Percentiles rank a stretch among this genome's conserved stretches.
Conservation (phyloP, 352 stramenopile genomes). For the Phytophthora palmivora region DNA sequence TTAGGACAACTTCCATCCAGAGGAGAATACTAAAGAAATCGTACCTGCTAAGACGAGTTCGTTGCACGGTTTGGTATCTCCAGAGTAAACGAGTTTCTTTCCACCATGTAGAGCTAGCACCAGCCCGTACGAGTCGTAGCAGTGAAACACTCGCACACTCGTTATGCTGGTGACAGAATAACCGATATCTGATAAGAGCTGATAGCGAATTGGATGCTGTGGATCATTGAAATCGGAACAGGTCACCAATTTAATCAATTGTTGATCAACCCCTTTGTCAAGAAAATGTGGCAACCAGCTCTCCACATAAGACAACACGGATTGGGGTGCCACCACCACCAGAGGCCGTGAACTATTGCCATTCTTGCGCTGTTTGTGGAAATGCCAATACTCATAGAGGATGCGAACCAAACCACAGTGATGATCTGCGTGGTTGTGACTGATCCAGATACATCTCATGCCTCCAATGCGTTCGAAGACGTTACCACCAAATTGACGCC, state of each 20-base stretch:
- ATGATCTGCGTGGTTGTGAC: conserved; percentile 97
- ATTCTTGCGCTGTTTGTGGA: conserved; percentile 20
- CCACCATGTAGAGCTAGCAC: conserved; percentile 59
- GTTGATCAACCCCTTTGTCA: not conserved
- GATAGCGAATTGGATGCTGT: conserved; percentile 23
- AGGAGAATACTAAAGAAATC: not conserved
- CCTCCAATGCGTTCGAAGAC: conserved; percentile 49
- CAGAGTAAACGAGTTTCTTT: conserved; percentile 90
- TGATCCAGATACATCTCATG: conserved; percentile 95
- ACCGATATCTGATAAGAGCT: conserved; percentile 44
- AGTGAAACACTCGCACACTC: conserved; percentile 84
- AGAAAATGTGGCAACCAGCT: conserved; percentile 51
- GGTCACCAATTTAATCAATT: conserved; percentile 48
- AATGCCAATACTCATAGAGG: conserved; percentile 67
- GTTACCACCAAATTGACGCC: conserved; percentile 56
- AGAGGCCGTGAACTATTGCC: conserved; percentile 10
- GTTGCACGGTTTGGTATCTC: conserved; percentile 93
- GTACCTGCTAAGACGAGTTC: conserved; percentile 56
- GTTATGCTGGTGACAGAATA: conserved; percentile 42
- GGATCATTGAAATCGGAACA: conserved; percentile 67
- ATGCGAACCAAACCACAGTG: conserved; percentile 95
- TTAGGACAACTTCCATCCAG: too few species aligned
- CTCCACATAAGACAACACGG: conserved; percentile 62
- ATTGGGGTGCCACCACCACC: conserved; percentile 59
- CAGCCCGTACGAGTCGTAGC: conserved; percentile 79